phyloP scores from a whole-genome alignment of 495 filamentous ascomycete species.

The Lophiostoma macrostomum region DNA sequence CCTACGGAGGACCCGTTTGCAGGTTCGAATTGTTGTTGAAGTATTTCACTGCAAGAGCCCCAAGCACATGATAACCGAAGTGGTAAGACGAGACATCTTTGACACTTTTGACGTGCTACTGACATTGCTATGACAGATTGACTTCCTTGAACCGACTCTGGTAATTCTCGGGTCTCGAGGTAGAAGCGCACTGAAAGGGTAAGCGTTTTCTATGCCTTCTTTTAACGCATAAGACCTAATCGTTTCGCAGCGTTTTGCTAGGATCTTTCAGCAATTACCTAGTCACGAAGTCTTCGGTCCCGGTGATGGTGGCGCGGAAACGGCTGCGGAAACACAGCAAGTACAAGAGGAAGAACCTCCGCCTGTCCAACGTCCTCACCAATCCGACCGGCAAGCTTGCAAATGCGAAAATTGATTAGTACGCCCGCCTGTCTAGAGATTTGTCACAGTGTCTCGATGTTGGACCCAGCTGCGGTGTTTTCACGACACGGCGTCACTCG shows the following conservation, averaged over 20 bases:
- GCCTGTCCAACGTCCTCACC: conserved; percentile 33
- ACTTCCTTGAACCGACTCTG: conserved; percentile 84
- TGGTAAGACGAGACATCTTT: conserved; percentile 34
- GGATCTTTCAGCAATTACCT: conserved; percentile 97
- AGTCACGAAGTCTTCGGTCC: conserved; percentile 92
- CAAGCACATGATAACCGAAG: conserved; percentile 50
- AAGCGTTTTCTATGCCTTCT: conserved; percentile 29
- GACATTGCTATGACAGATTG: conserved; percentile 58
- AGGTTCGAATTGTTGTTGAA: conserved; percentile 88
- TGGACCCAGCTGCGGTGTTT: neutral
- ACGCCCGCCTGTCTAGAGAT: conserved; percentile 13
- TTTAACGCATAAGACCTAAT: conserved; percentile 19
- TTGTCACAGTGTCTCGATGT: conserved; percentile 19
- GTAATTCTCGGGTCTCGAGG: conserved; percentile 90
- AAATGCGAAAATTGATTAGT: conserved; percentile 35
- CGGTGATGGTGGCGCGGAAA: conserved; percentile 51
- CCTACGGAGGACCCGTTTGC: conserved; percentile 82
- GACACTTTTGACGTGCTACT: conserved; percentile 11
- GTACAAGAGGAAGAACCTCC: conserved; percentile 36
- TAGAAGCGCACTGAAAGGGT: conserved; percentile 90
- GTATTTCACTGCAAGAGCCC: conserved; percentile 98
- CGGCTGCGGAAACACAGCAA: conserved; percentile 44
- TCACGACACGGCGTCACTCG: neutral
- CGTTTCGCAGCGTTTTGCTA: conserved; percentile 66
- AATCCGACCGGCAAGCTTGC: conserved; percentile 28